Evolutionary conservation across 192 early-diverging fungal species (phyloP).

Genomic region (Coemansia sp.): DNA sequence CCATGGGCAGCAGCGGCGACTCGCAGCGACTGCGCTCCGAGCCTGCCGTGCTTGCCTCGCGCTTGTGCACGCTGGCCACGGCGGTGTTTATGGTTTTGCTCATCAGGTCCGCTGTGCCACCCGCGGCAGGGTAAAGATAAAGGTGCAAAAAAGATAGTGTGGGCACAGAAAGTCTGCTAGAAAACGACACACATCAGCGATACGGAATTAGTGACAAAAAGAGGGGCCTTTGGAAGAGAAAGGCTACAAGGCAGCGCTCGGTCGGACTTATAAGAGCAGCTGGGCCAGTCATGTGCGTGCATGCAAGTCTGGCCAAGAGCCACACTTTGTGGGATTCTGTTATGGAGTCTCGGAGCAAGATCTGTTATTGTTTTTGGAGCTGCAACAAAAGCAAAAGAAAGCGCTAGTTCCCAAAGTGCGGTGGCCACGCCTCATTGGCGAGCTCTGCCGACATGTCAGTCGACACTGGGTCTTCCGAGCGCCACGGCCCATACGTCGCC

Average conservation of each 20-base stretch:
- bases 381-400: constrained; percentile 8
- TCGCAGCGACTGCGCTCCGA: constrained; percentile 48
- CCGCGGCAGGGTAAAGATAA: background rate
- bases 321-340: background rate
- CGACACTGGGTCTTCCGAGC: constrained; percentile 41
- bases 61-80: background rate
- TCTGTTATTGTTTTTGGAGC: constrained; percentile 6
- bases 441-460: constrained; percentile 34
- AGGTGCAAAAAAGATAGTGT: background rate
- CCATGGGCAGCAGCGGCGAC: constrained; percentile 55
- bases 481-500: constrained; percentile 46
- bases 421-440: constrained; percentile 29
- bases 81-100: constrained; percentile 3
- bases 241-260: background rate
- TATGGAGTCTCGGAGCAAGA: background rate
- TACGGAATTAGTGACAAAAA: background rate
- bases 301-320: constrained; percentile 1
- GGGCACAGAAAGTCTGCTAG: background rate
- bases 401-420: constrained; percentile 6
- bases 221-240: background rate
- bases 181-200: background rate
- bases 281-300: background rate
- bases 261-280: background rate
- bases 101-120: constrained; percentile 4
- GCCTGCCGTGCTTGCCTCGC: background rate